Evolutionary conservation across 495 filamentous ascomycete genomes (phyloP).

Genomic region (Podospora didyma): DNA sequence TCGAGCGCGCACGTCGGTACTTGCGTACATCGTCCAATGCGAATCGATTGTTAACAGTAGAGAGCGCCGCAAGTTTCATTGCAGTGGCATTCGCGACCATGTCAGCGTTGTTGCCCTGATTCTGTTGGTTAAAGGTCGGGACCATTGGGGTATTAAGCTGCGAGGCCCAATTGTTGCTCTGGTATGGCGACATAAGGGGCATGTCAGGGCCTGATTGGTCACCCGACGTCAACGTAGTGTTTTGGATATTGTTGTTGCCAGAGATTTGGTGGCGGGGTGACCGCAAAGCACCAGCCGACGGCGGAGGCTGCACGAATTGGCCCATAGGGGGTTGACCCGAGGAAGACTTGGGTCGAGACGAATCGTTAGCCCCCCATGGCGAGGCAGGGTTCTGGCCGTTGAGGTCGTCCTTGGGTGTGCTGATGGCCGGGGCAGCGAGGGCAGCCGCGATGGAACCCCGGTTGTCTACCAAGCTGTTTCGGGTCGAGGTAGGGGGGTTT

Average conservation of each 20-base stretch:
- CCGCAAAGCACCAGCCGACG: conserved; percentile 74
- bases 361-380: conserved; percentile 66
- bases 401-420: conserved; percentile 52
- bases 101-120: conserved; percentile 63
- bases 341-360: conserved; percentile 81
- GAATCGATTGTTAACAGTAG: conserved; percentile 97
- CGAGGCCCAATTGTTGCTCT: conserved; percentile 93
- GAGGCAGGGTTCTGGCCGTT: conserved; percentile 62
- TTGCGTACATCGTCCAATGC: conserved; percentile 94
- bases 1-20: conserved; percentile 85
- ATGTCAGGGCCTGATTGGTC: conserved; percentile 65
- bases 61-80: conserved; percentile 96
- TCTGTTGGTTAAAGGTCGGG: conserved; percentile 62
- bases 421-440: conserved; percentile 73
- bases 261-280: conserved; percentile 71
- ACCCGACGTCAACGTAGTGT: conserved; percentile 69
- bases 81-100: conserved; percentile 99
- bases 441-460: conserved; percentile 53
- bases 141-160: conserved; percentile 98
- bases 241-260: conserved; percentile 71
- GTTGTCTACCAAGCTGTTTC: conserved; percentile 83
- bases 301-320: conserved; percentile 85
- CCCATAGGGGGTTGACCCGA: conserved; percentile 91
- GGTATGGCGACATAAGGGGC: conserved; percentile 85
- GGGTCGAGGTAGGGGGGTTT: conserved; percentile 82